Evolutionary conservation across 1,284 basidiomycete genomes (phyloP).

Genomic region (Ganoderma lucidum): DNA sequence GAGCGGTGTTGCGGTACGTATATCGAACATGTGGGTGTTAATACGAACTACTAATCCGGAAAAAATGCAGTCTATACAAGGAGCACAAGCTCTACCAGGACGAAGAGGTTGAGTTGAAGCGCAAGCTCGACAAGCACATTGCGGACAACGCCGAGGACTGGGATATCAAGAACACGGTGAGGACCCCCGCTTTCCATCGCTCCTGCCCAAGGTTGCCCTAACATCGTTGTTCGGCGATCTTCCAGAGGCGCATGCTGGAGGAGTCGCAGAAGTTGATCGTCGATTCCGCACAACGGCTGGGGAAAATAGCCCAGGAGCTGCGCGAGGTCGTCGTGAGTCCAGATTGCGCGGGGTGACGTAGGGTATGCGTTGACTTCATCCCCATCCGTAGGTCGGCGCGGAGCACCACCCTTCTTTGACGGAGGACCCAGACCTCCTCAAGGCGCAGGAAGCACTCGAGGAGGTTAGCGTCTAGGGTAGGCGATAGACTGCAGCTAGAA

Average conservation of each 20-base stretch:
- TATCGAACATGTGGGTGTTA: conserved; percentile 24
- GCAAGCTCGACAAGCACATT: conserved; percentile 69
- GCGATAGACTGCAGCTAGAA: neutral
- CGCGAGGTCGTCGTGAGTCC: conserved; percentile 73
- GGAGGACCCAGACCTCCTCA: conserved; percentile 59
- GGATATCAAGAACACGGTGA: conserved; percentile 83
- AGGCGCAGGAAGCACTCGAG: conserved; percentile 68
- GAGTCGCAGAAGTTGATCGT: conserved; percentile 86
- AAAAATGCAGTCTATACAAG: conserved; percentile 66
- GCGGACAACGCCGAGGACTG: conserved; percentile 75
- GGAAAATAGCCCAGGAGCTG: conserved; percentile 69
- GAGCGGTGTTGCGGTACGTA: conserved; percentile 72
- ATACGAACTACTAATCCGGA: neutral
- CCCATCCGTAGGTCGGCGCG: conserved; percentile 50
- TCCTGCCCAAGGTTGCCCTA: neutral
- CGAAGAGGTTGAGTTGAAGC: conserved; percentile 69
- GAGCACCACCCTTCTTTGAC: conserved; percentile 58
- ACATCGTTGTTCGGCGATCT: conserved; percentile 4
- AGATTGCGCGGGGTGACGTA: neutral
- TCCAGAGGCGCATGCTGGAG: conserved; percentile 63
- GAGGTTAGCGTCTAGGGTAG: conserved; percentile 41
- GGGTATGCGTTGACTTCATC: neutral
- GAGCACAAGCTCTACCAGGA: conserved; percentile 75
- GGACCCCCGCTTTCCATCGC: conserved; percentile 40
- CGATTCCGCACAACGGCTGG: conserved; percentile 69